These are phyloP conservation scores for Candida silvicultrix DNA, from an alignment of 805 yeast species.

Conservation along the genomic window DNA sequence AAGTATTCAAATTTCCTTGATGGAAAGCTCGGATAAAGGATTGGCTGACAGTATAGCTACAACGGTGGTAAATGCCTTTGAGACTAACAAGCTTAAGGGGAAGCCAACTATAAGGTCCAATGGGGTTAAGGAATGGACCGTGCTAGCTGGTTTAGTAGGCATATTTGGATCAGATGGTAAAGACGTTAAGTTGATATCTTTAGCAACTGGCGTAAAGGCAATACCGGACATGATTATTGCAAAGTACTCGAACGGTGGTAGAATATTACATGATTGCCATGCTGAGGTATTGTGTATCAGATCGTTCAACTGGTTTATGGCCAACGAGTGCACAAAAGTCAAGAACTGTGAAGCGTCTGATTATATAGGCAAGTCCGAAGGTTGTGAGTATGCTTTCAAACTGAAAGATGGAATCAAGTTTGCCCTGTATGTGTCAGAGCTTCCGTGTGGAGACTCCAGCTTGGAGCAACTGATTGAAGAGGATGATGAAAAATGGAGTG, in stretches of 20 bases:
- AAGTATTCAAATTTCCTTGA: too few species aligned
- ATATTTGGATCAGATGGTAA: conserved; percentile 14
- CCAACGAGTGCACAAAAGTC: conserved; percentile 11
- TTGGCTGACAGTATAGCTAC: conserved; percentile 3
- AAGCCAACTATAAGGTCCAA: conserved; percentile 59
- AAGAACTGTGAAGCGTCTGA: conserved; percentile 6
- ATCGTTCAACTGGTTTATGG: conserved; percentile 44
- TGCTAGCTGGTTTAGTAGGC: conserved; percentile 67
- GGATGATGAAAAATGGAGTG: conserved; percentile 17
- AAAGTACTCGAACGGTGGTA: conserved; percentile 40
- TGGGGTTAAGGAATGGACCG: conserved; percentile 76
- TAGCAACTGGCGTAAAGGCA: conserved; percentile 83
- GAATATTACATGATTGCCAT: conserved; percentile 78
- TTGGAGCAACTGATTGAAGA: conserved; percentile 37
- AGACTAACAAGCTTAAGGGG: conserved; percentile 31
- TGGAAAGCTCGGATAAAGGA: neutral
- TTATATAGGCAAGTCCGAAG: conserved; percentile 1
- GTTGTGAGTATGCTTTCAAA: conserved; percentile 14
- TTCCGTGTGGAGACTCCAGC: conserved; percentile 91
- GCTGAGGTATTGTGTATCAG: conserved; percentile 80
- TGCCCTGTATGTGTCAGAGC: conserved; percentile 62
- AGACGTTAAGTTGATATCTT: conserved; percentile 29
- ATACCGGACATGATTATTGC: conserved; percentile 46
- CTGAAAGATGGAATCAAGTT: conserved; percentile 35
- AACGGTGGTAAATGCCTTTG: neutral